Conservation (phyloP, 2,329 filamentous ascomycete species). For the Blastomyces emzantsi region DNA sequence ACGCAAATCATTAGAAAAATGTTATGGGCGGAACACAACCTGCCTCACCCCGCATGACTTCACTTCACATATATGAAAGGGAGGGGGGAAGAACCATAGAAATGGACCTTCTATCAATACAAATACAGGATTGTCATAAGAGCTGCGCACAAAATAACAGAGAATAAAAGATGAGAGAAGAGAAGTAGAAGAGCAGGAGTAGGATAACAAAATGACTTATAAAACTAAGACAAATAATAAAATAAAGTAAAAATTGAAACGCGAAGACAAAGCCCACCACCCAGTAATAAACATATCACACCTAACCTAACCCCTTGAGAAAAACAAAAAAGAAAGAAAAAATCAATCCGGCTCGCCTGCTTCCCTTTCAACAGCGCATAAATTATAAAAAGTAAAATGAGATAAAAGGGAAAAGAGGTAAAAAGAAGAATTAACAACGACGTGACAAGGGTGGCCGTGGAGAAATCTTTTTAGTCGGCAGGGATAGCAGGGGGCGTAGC, state of each 20-base stretch:
- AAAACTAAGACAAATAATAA: neutral
- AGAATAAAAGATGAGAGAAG: neutral
- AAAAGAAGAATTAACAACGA: neutral
- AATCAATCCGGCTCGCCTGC: neutral
- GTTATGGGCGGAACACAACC: neutral
- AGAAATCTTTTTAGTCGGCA: neutral
- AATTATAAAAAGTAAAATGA: constrained; percentile 1
- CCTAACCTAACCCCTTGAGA: neutral
- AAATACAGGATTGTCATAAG: constrained; percentile 4
- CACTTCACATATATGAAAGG: no score
- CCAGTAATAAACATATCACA: neutral
- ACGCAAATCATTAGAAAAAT: neutral
- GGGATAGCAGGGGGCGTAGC: neutral
- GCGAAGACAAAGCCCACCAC: neutral
- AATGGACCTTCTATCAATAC: constrained; percentile 2
- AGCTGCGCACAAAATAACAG: neutral
- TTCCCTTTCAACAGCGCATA: neutral
- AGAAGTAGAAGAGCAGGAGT: neutral
- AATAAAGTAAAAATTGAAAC: neutral
- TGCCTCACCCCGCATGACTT: no score
- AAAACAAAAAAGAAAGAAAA: neutral
- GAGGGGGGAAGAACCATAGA: neutral
- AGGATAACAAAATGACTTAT: neutral
- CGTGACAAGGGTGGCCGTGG: neutral
- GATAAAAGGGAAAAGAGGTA: neutral